Evolutionary conservation across 768 basidiomycete genomes (phyloP).

Genomic region (Hortiboletus campestris): DNA sequence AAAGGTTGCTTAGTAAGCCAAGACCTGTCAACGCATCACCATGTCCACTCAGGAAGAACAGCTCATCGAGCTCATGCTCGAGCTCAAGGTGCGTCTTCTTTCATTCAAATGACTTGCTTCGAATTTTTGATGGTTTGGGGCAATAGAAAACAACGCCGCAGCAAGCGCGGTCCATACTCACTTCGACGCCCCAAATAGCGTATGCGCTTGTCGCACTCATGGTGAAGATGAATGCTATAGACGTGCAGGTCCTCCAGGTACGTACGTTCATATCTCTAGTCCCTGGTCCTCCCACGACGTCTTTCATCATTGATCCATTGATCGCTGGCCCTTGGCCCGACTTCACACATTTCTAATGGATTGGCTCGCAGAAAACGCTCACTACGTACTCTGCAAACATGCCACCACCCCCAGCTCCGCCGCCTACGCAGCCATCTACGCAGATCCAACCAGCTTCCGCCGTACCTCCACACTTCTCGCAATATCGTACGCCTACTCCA

Average conservation of each 20-base stretch:
- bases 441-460: constrained; percentile 36
- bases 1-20: constrained; percentile 17
- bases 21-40: not conserved
- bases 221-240: constrained; percentile 73
- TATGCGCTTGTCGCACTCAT: constrained; percentile 75
- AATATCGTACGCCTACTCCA: constrained; percentile 37
- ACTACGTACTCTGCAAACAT: constrained; percentile 44
- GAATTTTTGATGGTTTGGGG: not conserved
- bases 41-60: constrained; percentile 67
- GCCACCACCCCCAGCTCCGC: constrained; percentile 15
- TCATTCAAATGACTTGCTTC: not conserved
- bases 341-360: constrained; percentile 5
- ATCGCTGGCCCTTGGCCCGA: not conserved
- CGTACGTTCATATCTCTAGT: constrained; percentile 1
- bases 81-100: constrained; percentile 51
- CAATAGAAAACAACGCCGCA: constrained; percentile 72
- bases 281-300: not conserved
- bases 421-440: constrained; percentile 25
- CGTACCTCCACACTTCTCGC: constrained; percentile 44
- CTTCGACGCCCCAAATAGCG: constrained; percentile 71
- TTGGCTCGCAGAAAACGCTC: constrained; percentile 52
- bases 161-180: constrained; percentile 66
- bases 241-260: constrained; percentile 76
- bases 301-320: not conserved
- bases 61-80: constrained; percentile 70